Conservation (phyloP, 2,329 filamentous ascomycete species). For the Hymenoscyphus infarciens region DNA sequence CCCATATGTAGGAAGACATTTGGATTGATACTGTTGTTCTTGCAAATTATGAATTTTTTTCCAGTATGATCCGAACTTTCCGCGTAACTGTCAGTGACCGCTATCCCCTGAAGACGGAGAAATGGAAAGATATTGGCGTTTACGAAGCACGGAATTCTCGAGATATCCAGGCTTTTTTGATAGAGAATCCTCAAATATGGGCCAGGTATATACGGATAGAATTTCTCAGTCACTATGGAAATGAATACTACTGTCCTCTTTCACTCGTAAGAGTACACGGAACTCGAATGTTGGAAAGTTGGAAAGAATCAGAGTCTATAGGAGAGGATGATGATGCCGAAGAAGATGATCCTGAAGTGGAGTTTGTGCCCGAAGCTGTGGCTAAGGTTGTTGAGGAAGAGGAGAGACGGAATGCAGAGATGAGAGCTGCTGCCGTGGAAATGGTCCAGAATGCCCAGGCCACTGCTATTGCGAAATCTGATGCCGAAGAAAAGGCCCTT, state of each 20-base stretch:
- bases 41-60: constrained; percentile 99
- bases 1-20: constrained; percentile 45
- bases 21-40: constrained; percentile 94
- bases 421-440: constrained; percentile 12
- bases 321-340: constrained; percentile 55
- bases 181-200: constrained; percentile 95
- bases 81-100: constrained; percentile 89
- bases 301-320: constrained; percentile 70
- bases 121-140: constrained; percentile 84
- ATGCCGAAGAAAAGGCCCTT: constrained; percentile 3
- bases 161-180: constrained; percentile 88
- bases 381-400: constrained; percentile 32
- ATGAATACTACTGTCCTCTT: constrained; percentile 93
- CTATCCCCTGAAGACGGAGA: constrained; percentile 87
- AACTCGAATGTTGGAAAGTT: constrained; percentile 92
- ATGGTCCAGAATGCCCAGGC: constrained; percentile 33
- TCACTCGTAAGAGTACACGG: constrained; percentile 90
- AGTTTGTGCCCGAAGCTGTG: constrained; percentile 36
- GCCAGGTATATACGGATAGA: constrained; percentile 90
- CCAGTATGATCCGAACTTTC: constrained; percentile 90
- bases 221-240: constrained; percentile 89
- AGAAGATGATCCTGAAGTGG: constrained; percentile 23
- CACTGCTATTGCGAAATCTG: constrained; percentile 20
- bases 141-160: constrained; percentile 91
- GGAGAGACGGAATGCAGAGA: constrained; percentile 23